Evolutionary conservation across 345 rosid genomes (phyloP), one percentile per base, ranked within the genome.

Genomic region (Eutrema japonicum): DNA sequence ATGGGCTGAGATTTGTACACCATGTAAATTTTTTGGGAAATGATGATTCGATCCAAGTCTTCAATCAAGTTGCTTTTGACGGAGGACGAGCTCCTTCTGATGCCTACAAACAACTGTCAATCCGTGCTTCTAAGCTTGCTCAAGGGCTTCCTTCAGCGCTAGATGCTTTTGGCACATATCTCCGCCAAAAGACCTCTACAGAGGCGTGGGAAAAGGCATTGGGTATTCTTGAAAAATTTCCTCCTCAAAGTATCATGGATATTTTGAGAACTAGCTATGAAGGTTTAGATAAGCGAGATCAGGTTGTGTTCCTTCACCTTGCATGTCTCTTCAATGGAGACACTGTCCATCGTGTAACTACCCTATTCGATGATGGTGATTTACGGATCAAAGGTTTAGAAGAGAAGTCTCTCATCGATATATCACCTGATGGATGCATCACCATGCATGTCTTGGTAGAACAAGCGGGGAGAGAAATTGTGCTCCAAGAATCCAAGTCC

Each of bases 261-360:
- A 56, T 73, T 14, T 32, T 73, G 14, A n/a, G 0, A 63, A 54
- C 30, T 52, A 72, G 70, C 63, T 72, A 63, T 22, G 45, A 72
- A 0, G 29, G 53, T 4, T 52, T 72, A 50, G 65, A 69, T 0
- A 26, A 57, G 9, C 1, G 3, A 32, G 72, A 74, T 0, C 12
- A 22, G 14, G n/a, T 2, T 13, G 66, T 4, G 10, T 79, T 74
- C 47, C 58, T 74, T 42, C 72, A 78, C 1, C 2, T 78, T 48
- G 68, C 78, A 46, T 74, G 75, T 33, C 69, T 78, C 4, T 78
- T 73, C 33, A 79, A 79, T 16, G 65, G 79, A 52, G 63, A 70
- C 8, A 2, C 26, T 12, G 16, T 40, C 53, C 11, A 40, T 1
- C 70, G 46, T 8, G 70, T 72, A 9, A 45, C 0, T 4, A 10